phyloP scores from a whole-genome alignment of 495 filamentous ascomycete genomes.

The Copromyces sp. region DNA sequence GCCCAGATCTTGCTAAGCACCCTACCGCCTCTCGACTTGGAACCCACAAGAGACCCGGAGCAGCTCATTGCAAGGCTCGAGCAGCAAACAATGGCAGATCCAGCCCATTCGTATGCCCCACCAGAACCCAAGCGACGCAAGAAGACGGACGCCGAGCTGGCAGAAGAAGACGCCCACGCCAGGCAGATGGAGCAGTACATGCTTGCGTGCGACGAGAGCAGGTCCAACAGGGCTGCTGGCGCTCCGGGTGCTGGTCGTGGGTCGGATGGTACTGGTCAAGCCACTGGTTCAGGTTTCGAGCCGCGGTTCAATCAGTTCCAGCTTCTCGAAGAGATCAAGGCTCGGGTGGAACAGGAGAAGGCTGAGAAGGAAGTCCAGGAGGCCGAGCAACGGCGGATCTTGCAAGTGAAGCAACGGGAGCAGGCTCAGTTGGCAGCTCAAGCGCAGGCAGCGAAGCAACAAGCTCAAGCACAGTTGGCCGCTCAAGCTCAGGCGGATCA shows the following conservation, averaged over 20 bases:
- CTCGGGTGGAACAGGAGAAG: constrained; percentile 38
- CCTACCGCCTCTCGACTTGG: constrained; percentile 64
- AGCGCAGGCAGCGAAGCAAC: constrained; percentile 6
- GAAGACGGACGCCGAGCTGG: constrained; percentile 86
- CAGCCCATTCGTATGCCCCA: constrained; percentile 61
- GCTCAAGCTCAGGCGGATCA: constrained; percentile 25
- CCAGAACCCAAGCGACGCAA: constrained; percentile 85
- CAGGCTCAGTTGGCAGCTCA: constrained; percentile 25
- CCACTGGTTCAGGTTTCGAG: constrained; percentile 60
- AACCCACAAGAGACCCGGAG: constrained; percentile 56
- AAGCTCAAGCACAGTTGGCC: constrained; percentile 33
- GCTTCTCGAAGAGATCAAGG: constrained; percentile 71
- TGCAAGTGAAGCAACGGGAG: constrained; percentile 27
- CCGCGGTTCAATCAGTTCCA: constrained; percentile 88
- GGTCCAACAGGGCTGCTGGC: constrained; percentile 48
- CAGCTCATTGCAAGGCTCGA: constrained; percentile 61
- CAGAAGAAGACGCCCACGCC: constrained; percentile 82
- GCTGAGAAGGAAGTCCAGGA: constrained; percentile 61
- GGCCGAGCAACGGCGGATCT: constrained; percentile 57
- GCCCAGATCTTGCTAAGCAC: constrained; percentile 58
- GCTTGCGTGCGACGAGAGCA: constrained; percentile 84
- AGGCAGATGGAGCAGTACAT: constrained; percentile 84
- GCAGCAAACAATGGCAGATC: constrained; percentile 47
- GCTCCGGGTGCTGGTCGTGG: constrained; percentile 49
- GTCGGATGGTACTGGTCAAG: constrained; percentile 62